phyloP scores from a whole-genome alignment of 495 filamentous ascomycete genomes.

The Penicillium paxilli region DNA sequence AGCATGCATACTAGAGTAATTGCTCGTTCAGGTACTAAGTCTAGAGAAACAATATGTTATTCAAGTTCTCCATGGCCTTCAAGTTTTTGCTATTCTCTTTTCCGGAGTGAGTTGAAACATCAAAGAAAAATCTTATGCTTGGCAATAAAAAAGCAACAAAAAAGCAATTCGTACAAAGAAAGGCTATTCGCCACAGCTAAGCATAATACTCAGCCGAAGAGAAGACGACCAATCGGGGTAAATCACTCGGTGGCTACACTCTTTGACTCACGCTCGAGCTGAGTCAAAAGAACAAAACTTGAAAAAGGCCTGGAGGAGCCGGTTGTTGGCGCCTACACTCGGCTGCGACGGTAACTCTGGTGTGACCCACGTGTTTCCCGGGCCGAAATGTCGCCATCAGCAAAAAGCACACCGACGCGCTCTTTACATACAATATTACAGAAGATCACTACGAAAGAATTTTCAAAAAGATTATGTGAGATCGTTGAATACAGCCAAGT shows the following conservation, averaged over 20 bases:
- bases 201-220: neutral
- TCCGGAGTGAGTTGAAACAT: no score
- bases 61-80: no score
- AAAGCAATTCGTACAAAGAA: no score
- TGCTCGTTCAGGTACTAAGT: no score
- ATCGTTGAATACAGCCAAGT: slow-evolving; percentile 8
- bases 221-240: neutral
- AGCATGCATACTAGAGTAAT: no score
- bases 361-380: slow-evolving; percentile 1
- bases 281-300: neutral
- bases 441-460: neutral
- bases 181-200: no score
- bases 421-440: neutral
- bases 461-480: slow-evolving; percentile 2
- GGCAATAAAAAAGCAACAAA: no score
- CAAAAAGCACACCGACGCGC: neutral
- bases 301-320: no score
- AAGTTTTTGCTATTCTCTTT: no score
- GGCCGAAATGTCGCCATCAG: slow-evolving; percentile 14
- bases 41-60: no score
- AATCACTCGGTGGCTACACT: neutral
- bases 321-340: slow-evolving; percentile 9
- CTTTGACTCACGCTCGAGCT: neutral
- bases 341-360: slow-evolving; percentile 1
- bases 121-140: no score